Evolutionary conservation across 192 early-diverging fungal species (phyloP).

Genomic region (Spizellomyces punctatus): DNA sequence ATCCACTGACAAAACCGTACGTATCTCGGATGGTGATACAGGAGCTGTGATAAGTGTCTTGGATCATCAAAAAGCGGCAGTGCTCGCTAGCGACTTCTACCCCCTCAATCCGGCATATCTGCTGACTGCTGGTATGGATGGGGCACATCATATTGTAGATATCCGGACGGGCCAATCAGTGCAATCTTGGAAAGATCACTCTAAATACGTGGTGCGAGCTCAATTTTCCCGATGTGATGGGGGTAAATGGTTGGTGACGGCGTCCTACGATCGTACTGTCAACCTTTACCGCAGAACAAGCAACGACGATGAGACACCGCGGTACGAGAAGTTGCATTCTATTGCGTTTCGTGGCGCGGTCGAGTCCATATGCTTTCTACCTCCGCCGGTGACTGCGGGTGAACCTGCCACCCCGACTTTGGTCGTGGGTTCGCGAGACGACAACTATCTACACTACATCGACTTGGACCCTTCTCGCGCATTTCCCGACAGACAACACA

Average conservation of each 20-base stretch:
- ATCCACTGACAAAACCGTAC: slow-evolving; percentile 66
- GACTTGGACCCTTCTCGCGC: slow-evolving; percentile 37
- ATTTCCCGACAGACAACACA: slow-evolving; percentile 31
- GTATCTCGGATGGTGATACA: slow-evolving; percentile 48
- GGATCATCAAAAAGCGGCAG: slow-evolving; percentile 59
- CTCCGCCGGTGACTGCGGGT: neutral
- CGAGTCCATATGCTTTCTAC: slow-evolving; percentile 68
- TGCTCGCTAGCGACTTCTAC: slow-evolving; percentile 67
- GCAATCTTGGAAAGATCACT: slow-evolving; percentile 70
- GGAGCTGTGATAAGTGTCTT: slow-evolving; percentile 43
- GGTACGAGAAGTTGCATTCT: slow-evolving; percentile 32
- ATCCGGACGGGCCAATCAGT: slow-evolving; percentile 32
- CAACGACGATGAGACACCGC: neutral
- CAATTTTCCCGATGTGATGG: slow-evolving; percentile 55
- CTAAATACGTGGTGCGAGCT: slow-evolving; percentile 68
- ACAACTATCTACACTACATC: slow-evolving; percentile 75
- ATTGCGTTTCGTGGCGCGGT: slow-evolving; percentile 59
- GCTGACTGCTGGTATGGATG: slow-evolving; percentile 41
- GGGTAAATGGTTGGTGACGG: slow-evolving; percentile 63
- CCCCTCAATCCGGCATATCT: slow-evolving; percentile 38
- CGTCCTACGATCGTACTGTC: slow-evolving; percentile 71
- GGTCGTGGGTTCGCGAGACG: slow-evolving; percentile 68
- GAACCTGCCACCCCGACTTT: slow-evolving; percentile 30
- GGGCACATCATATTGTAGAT: slow-evolving; percentile 33
- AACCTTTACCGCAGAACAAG: slow-evolving; percentile 52